Percentiles rank a stretch among this genome's conserved stretches.
phyloP scores from a whole-genome alignment of 805 yeast genomes.

The Metschnikowia proteae region DNA sequence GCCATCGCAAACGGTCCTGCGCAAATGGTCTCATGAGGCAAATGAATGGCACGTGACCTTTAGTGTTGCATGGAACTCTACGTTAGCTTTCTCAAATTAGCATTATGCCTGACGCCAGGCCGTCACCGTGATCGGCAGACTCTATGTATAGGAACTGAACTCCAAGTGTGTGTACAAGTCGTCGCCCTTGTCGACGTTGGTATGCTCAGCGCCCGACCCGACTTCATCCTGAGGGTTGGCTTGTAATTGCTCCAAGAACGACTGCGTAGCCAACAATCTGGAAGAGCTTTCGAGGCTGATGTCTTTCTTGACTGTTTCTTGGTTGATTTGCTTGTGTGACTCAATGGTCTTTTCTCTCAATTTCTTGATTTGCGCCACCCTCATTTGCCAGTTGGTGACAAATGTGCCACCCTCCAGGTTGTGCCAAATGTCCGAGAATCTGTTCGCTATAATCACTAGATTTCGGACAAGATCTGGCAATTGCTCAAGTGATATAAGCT shows the following conservation, averaged over 20 bases:
- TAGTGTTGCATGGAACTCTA: no score
- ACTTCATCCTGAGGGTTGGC: not conserved
- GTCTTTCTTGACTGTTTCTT: slow-evolving; percentile 16
- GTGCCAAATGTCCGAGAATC: slow-evolving; percentile 76
- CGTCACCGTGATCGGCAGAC: not conserved
- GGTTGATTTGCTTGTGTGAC: slow-evolving; percentile 25
- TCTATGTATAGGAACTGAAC: slow-evolving; percentile 29
- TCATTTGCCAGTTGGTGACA: slow-evolving; percentile 62
- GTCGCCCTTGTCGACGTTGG: not conserved
- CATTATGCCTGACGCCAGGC: not conserved
- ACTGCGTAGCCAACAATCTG: slow-evolving; percentile 23
- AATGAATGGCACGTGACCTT: no score
- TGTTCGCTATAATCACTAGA: slow-evolving; percentile 59
- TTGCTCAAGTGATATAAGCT: slow-evolving; percentile 57
- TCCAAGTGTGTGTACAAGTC: slow-evolving; percentile 27
- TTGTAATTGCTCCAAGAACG: slow-evolving; percentile 31
- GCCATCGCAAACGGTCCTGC: not conserved
- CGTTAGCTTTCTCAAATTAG: no score
- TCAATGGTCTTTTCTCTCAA: slow-evolving; percentile 28
- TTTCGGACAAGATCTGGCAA: slow-evolving; percentile 65
- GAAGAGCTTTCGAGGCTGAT: slow-evolving; percentile 4
- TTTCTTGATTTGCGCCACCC: slow-evolving; percentile 51
- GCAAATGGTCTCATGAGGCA: not conserved
- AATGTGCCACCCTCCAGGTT: slow-evolving; percentile 44
- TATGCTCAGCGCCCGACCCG: not conserved